A percentile compares a stretch with the other conserved stretches of the same genome.
phyloP scores from a whole-genome alignment of 163 green algal species.

The Prototheca cutis region DNA sequence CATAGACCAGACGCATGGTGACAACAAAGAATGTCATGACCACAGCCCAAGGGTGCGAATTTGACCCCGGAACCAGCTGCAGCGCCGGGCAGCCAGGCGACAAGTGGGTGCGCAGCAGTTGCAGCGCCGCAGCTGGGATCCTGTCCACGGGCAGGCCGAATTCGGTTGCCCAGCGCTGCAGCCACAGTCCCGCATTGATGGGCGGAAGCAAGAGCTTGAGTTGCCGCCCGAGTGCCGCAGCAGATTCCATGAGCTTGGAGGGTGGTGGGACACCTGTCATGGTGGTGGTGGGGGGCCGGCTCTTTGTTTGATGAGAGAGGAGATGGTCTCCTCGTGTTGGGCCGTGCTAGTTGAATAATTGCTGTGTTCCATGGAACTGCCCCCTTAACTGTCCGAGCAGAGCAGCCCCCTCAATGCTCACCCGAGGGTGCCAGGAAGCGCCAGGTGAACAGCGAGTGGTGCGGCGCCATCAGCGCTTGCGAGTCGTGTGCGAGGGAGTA shows the following conservation, averaged over 20 bases:
- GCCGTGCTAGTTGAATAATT: not conserved
- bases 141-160: conserved; percentile 4
- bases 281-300: no score
- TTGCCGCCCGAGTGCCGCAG: not conserved
- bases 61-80: not conserved
- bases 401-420: not conserved
- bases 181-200: conserved; percentile 16
- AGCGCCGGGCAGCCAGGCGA: not conserved
- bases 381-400: not conserved
- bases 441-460: not conserved
- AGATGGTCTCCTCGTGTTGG: not conserved
- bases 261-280: conserved; percentile 18
- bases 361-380: not conserved
- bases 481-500: conserved; percentile 1
- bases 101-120: conserved; percentile 11
- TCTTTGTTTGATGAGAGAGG: not conserved
- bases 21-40: conserved; percentile 7
- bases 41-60: conserved; percentile 1
- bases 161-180: conserved; percentile 8
- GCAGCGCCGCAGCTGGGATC: not conserved
- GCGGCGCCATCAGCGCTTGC: conserved; percentile 7
- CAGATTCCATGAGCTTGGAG: not conserved
- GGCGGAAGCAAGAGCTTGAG: conserved; percentile 8
- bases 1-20: not conserved
- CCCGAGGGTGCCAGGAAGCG: conserved; percentile 2